Base-by-base conservation (phyloP, 2,329 filamentous ascomycete genomes). In the Cytospora piceae region DNA sequence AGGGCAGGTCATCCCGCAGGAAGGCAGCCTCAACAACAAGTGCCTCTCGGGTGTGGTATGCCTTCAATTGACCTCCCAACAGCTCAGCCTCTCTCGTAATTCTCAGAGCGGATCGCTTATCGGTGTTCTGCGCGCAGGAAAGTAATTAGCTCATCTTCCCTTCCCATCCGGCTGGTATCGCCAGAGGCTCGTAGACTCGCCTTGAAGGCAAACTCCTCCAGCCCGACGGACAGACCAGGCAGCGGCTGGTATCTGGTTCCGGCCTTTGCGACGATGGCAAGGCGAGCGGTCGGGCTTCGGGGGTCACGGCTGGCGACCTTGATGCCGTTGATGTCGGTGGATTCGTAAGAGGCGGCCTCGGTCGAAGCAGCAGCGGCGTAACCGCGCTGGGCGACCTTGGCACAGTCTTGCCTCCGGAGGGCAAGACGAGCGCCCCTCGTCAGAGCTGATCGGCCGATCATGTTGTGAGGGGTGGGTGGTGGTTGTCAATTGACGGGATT, bases 121-220 rank as follows among this genome's bases (percentile, higher is more conserved):
- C 80, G 74, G 95, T 99, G 84, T 90, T 93, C 90, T 94, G 74
- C 69, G 71, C 69, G 29, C 65, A 63, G 70, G 68, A 72, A 60
- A 75, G 74, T 81, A 80, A 81, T 84, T 83, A 85, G 81, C 81
- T 83, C 76, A 72, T 72, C 37, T 31, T 29, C 34, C 37, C 54
- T 46, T 42, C 34, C 31, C 15, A 8, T 59, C 22, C 53, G 65
- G 65, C 58, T 61, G 54, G 58, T 65, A 39, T 60, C 52, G 31
- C 66, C 63, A 61, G 61, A 58, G 37, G 56, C 51, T 59, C 64
- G 52, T 55, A 54, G 65, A 67, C 65, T 68, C 80, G 93, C 95
- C 92, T 96, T 96, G 88, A 97, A 99, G 71, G 96, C 94, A 83
- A 96, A 99, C 79, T 93, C 91, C 83, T 95, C 91, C 71, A 99